Evolutionary conservation across 2,329 filamentous ascomycete species (phyloP).

Genomic region (Venturia aucupariae): DNA sequence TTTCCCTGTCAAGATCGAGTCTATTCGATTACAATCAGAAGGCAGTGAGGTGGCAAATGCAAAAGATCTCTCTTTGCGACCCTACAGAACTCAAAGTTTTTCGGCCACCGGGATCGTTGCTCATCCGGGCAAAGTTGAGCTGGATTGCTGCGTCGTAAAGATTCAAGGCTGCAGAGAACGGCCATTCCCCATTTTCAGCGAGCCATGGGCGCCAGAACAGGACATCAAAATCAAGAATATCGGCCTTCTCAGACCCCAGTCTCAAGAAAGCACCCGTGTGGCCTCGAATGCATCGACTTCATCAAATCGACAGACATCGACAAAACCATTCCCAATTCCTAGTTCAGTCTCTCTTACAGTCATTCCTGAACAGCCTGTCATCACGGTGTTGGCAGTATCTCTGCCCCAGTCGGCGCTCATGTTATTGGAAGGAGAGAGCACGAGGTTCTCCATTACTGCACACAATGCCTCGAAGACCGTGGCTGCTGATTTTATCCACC

Average conservation of each 20-base stretch:
- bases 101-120: constrained; percentile 60
- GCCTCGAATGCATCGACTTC: constrained; percentile 20
- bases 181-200: constrained; percentile 72
- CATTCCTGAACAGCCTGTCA: constrained; percentile 67
- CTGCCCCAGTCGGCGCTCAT: constrained; percentile 79
- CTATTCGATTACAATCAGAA: constrained; percentile 62
- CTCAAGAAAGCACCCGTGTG: constrained; percentile 17
- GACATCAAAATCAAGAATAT: constrained; percentile 69
- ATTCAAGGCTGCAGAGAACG: constrained; percentile 74
- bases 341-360: constrained; percentile 56
- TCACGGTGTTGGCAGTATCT: constrained; percentile 66
- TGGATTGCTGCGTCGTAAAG: constrained; percentile 71
- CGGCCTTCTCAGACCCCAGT: constrained; percentile 41
- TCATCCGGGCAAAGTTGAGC: constrained; percentile 56
- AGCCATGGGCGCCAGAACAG: constrained; percentile 62
- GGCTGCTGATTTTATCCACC: constrained; percentile 72
- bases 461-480: constrained; percentile 64
- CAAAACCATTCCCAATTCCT: constrained; percentile 23
- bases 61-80: constrained; percentile 60
- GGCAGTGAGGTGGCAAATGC: constrained; percentile 63
- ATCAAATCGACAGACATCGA: constrained; percentile 27
- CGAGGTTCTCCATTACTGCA: constrained; percentile 67
- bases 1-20: constrained; percentile 82
- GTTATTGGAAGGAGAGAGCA: constrained; percentile 83
- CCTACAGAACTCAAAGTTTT: constrained; percentile 74